Evolutionary conservation across 1,284 basidiomycete species (phyloP), one percentile per base, ranked within the genome.

Genomic region (Sutorius eximius): DNA sequence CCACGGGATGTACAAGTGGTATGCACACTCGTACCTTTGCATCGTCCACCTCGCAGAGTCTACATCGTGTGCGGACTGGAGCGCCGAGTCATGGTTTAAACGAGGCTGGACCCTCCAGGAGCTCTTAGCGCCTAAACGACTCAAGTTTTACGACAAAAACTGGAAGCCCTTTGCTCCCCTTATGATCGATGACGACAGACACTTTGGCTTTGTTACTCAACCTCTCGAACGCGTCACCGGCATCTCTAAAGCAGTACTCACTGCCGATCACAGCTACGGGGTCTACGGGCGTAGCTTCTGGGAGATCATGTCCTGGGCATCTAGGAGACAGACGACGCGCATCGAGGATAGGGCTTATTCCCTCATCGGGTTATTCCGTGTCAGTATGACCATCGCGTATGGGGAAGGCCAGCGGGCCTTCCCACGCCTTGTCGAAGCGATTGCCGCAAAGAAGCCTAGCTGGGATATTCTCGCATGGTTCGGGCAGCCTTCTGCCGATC

Each of bases 241-340:
- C 1, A 56, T 57, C 38, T 5, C 56, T 3, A 20, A 11, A 27
- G n/a, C n/a, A n/a, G 51, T 47, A 3, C 20, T 57, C 22, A 30
- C 34, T 3, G 40, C 57, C 1, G 36, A 59, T 13, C 59, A 57
- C 40, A 57, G 30, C 20, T 44, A 47, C 1, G 61, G 61, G 30
- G 38, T 54, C 41, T 24, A 37, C 8, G 52, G 50, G 9, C 38
- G 22, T 37, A 49, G 43, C 8, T 58, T 66, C 27, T 52, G 56
- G 40, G 51, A 60, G 40, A 55, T 62, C 42, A 53, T 66, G 52
- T 52, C 53, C 18, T 66, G 61, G 63, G 59, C 56, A 2, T 61
- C 61, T 15, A 49, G 22, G 32, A 40, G 59, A 40, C 48, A 49
- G 49, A 62, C 59, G 10, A 52, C 59, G 24, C 52, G 51, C 7